A percentile compares a stretch with the other conserved stretches of the same genome.
phyloP scores from a whole-genome alignment of 139 green algal species.

The Chlorella sp. region DNA sequence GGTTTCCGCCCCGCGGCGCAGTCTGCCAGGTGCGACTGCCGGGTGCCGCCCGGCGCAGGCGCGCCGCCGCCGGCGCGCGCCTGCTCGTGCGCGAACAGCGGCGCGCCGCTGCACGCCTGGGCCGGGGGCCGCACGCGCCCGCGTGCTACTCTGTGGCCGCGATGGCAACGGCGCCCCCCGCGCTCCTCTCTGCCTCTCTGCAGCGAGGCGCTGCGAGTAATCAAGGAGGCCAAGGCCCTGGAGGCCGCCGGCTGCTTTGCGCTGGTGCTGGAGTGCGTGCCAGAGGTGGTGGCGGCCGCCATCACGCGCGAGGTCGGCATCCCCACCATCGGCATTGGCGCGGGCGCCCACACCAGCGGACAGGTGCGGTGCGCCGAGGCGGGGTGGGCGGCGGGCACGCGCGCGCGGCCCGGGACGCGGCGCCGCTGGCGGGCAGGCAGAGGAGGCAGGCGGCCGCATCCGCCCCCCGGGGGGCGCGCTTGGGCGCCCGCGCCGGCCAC shows the following conservation, averaged over 20 bases:
- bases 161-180: no score
- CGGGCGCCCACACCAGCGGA: slow-evolving; percentile 78
- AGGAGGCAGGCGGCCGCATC: neutral
- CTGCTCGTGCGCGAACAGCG: no score
- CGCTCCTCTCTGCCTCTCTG: slow-evolving; percentile 12
- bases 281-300: slow-evolving; percentile 83
- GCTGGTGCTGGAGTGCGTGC: slow-evolving; percentile 97
- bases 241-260: slow-evolving; percentile 92
- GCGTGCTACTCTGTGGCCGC: no score
- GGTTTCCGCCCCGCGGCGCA: slow-evolving; percentile 94
- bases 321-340: slow-evolving; percentile 98
- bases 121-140: no score
- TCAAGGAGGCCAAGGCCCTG: slow-evolving; percentile 72
- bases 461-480: no score
- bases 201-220: slow-evolving; percentile 69
- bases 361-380: slow-evolving; percentile 68
- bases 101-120: no score
- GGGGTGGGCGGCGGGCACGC: neutral
- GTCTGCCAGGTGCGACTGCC: slow-evolving; percentile 24
- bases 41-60: neutral
- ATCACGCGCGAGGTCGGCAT: slow-evolving; percentile 84
- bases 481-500: no score
- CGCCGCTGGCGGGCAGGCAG: neutral
- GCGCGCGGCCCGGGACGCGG: neutral
- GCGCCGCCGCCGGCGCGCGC: neutral